Percentiles rank a stretch among this genome's conserved stretches.
Conservation (phyloP, 1,139 yeast species). For the Suhomyces ambrosiae region DNA sequence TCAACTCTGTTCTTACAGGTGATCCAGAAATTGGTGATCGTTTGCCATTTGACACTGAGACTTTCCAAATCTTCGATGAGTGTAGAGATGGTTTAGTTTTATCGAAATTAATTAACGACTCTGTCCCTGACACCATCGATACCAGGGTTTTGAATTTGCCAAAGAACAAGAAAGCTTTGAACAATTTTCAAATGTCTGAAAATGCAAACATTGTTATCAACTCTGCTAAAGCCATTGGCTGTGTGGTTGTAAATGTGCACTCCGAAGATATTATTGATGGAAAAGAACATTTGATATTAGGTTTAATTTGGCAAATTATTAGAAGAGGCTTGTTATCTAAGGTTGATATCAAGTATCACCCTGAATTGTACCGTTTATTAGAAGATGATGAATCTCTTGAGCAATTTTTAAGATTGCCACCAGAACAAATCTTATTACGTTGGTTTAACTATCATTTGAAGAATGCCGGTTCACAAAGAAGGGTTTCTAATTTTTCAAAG, state of each 20-base stretch:
- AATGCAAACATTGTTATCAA: slow-evolving; percentile 96
- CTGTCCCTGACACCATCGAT: slow-evolving; percentile 97
- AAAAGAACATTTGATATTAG: slow-evolving; percentile 91
- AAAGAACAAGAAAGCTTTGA: slow-evolving; percentile 70
- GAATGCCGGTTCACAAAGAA: slow-evolving; percentile 88
- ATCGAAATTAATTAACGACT: slow-evolving; percentile 91
- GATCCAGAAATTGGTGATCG: slow-evolving; percentile 83
- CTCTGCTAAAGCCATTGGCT: slow-evolving; percentile 98
- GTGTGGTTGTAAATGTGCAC: slow-evolving; percentile 96
- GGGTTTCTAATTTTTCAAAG: slow-evolving; percentile 80
- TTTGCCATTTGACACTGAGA: slow-evolving; percentile 90
- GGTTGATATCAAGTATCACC: slow-evolving; percentile 94
- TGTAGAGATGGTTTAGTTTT: slow-evolving; percentile 93
- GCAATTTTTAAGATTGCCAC: slow-evolving; percentile 93
- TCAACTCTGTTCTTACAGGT: slow-evolving; percentile 89
- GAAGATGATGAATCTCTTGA: slow-evolving; percentile 98
- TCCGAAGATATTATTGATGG: slow-evolving; percentile 98
- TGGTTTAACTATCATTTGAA: slow-evolving; percentile 97
- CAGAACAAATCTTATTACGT: slow-evolving; percentile 93
- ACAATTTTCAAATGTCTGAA: slow-evolving; percentile 94
- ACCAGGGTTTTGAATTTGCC: slow-evolving; percentile 94
- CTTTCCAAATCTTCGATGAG: slow-evolving; percentile 95
- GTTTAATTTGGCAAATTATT: slow-evolving; percentile 97
- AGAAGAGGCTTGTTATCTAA: slow-evolving; percentile 92
- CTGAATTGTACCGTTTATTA: slow-evolving; percentile 89